Evolutionary conservation across 805 yeast genomes (phyloP).

Genomic region (Grigorovia jiainica): DNA sequence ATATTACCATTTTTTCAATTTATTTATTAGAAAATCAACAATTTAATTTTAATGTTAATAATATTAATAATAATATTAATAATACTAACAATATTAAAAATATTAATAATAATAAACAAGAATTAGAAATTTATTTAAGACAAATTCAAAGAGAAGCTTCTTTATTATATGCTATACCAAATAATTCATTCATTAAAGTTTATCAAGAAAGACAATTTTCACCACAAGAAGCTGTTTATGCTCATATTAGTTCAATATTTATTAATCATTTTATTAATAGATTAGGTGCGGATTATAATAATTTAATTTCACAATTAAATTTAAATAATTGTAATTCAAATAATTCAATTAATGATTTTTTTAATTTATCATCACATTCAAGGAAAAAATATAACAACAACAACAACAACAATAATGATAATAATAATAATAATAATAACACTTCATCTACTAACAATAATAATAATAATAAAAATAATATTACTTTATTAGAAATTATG

Average conservation of each 20-base stretch:
- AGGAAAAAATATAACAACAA: background rate
- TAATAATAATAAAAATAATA: constrained; percentile 48
- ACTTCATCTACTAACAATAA: no score
- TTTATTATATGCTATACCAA: constrained; percentile 81
- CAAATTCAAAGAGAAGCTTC: constrained; percentile 94
- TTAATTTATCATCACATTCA: background rate
- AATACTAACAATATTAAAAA: no score
- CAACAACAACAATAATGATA: background rate
- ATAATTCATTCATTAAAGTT: constrained; percentile 64
- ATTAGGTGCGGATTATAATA: constrained; percentile 79
- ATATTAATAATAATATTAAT: constrained; percentile 20
- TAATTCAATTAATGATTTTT: background rate
- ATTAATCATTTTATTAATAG: constrained; percentile 92
- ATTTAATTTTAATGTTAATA: constrained; percentile 21
- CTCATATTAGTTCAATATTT: constrained; percentile 87
- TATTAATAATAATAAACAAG: no score
- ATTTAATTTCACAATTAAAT: constrained; percentile 56
- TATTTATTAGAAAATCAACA: constrained; percentile 61
- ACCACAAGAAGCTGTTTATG: constrained; percentile 88
- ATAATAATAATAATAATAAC: no score
- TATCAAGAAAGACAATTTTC: constrained; percentile 73
- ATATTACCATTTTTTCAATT: constrained; percentile 76
- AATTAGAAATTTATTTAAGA: constrained; percentile 59
- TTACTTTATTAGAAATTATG: constrained; percentile 61
- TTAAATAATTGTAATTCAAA: background rate